Evolutionary conservation across 176 grass and related monocot species (phyloP), one percentile per base, ranked within the genome.

Genomic region (Tuctoria greenei): DNA sequence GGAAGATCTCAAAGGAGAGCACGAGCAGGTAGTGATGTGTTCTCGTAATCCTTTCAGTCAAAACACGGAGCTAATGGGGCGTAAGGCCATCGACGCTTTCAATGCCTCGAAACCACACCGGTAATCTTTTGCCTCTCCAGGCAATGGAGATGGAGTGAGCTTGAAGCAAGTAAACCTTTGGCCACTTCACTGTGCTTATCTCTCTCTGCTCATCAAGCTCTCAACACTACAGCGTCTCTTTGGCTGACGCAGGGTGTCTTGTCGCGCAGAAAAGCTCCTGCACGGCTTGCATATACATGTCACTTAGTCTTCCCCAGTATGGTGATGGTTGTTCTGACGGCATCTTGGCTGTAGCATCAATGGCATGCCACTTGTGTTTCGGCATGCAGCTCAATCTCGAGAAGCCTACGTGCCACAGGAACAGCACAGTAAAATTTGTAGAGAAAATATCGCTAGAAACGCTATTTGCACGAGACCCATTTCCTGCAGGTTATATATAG

Each of bases 341-440:
- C 37, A 87, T 79, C 80, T 83, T 50, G 59, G 36, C n/a, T 61
- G 74, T 61, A 23, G 65, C 85, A 87, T 87, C 79, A 40, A 46
- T 59, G 34, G n/a, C 78, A 14, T 23, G 46, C 64, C 64, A 3
- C 17, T 38, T 82, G 10, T 46, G 51, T 1, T 50, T 1, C 0
- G 21, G 6, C 15, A n/a, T 14, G 17, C 41, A 49, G 26, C 64
- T 34, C 72, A 40, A 49, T 46, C 28, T 7, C 9, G 35, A n/a
- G 67, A 18, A 69, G 41, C 9, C 42, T 50, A 51, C 16, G 46
- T n/a, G 68, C 68, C 28, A 21, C 31, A 17, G 46, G 34, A 70
- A 50, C 47, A 49, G 27, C 14, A 34, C 52, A 35, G 67, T 10
- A 9, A 31, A 28, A 69, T 52, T 46, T 71, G 68, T 27, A 13